Evolutionary conservation across 768 basidiomycete genomes (phyloP).

Genomic region (Boletus rufocinnamomeus): DNA sequence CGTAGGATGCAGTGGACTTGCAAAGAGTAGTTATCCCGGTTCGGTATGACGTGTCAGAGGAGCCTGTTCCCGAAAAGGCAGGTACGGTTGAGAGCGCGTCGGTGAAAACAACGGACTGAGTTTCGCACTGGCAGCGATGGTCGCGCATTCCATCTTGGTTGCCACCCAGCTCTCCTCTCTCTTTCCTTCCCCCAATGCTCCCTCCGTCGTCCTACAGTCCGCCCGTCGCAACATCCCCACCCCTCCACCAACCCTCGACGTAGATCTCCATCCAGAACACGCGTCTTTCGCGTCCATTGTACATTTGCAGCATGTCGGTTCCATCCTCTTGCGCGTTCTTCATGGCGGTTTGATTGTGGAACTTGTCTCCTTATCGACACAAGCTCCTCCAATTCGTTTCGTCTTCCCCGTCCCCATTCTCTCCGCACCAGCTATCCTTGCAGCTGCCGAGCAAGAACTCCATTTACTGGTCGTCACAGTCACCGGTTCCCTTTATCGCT

Average conservation of each 20-base stretch:
- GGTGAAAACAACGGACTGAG: not conserved
- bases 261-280: constrained; percentile 64
- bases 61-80: constrained; percentile 27
- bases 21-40: no score
- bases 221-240: constrained; percentile 55
- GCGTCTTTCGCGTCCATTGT: constrained; percentile 64
- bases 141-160: constrained; percentile 41
- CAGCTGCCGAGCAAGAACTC: constrained; percentile 48
- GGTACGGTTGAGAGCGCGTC: constrained; percentile 4
- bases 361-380: constrained; percentile 68
- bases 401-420: constrained; percentile 73
- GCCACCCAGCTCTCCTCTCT: constrained; percentile 67
- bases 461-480: constrained; percentile 72
- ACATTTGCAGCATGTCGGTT: constrained; percentile 57
- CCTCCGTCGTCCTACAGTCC: constrained; percentile 58
- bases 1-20: no score
- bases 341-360: constrained; percentile 76
- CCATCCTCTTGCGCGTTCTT: constrained; percentile 72
- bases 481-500: constrained; percentile 70
- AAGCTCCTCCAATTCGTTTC: constrained; percentile 70
- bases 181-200: constrained; percentile 51
- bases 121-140: constrained; percentile 25
- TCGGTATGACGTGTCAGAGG: no score
- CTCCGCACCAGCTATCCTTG: constrained; percentile 63
- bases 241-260: constrained; percentile 41